Conservation (phyloP, 345 rosid genomes). For the Psidium friedrichsthalianum region DNA sequence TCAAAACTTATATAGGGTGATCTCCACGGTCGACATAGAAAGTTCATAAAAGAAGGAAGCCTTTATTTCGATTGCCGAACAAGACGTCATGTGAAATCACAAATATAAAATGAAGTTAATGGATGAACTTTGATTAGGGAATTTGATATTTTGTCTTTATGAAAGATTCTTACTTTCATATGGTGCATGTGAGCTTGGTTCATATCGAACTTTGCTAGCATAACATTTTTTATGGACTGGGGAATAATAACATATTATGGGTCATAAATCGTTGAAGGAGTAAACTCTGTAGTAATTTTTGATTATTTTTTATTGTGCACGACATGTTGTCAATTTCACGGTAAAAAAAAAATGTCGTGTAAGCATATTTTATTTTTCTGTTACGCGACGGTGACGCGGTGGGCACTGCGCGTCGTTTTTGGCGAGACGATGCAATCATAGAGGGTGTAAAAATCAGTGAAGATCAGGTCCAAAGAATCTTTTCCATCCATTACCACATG, state of each 20-base stretch:
- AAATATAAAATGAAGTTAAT: background rate
- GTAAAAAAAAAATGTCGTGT: too few species aligned
- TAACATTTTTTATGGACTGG: too few species aligned
- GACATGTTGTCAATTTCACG: too few species aligned
- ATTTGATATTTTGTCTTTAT: background rate
- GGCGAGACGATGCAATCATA: background rate
- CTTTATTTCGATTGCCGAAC: background rate
- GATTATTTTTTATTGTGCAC: too few species aligned
- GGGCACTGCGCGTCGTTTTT: background rate
- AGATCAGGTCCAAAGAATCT: background rate
- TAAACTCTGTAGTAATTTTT: too few species aligned
- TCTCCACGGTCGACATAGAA: background rate
- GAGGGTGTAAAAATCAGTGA: background rate
- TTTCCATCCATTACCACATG: background rate
- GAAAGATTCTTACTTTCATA: background rate
- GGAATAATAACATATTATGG: too few species aligned
- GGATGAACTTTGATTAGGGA: background rate
- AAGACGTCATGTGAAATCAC: background rate
- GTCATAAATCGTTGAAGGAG: too few species aligned
- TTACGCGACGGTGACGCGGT: background rate
- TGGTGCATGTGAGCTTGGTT: background rate
- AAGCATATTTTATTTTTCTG: background rate
- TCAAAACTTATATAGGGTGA: background rate
- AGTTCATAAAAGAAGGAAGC: background rate
- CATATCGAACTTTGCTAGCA: background rate